These are phyloP conservation scores for Triticum timopheevii DNA, from an alignment of 176 grass and related monocot species.

Conservation along the genomic window DNA sequence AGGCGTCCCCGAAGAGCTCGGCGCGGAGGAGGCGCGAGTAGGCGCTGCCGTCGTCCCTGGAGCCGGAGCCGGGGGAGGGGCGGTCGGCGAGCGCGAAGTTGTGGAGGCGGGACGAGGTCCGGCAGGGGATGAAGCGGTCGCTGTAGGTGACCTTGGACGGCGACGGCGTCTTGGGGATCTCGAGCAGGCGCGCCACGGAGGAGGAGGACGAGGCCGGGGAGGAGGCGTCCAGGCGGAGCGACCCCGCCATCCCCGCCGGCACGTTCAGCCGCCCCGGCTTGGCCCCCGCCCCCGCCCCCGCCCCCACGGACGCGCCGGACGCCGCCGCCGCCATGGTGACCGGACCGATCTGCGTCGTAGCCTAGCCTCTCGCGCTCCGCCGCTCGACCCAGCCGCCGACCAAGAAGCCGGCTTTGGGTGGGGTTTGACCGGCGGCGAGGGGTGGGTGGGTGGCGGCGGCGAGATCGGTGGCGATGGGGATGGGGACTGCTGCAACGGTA, in stretches of 20 bases:
- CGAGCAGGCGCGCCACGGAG: slow-evolving; percentile 12
- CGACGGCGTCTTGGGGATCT: slow-evolving; percentile 74
- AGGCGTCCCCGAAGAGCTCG: slow-evolving; percentile 75
- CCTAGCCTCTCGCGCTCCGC: not conserved
- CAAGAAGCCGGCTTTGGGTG: not conserved
- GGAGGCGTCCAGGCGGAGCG: slow-evolving; percentile 56
- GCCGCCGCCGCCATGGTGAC: slow-evolving; percentile 44
- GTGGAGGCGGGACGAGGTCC: slow-evolving; percentile 89
- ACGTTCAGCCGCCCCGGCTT: slow-evolving; percentile 60
- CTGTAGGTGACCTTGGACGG: slow-evolving; percentile 85
- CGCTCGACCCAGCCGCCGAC: not conserved
- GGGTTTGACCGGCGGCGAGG: too few relatives aligned
- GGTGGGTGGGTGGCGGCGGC: not conserved
- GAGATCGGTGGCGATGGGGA: not conserved
- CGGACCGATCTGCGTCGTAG: not conserved
- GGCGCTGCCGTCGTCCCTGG: slow-evolving; percentile 41
- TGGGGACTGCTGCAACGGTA: not conserved
- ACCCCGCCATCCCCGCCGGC: slow-evolving; percentile 65
- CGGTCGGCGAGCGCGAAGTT: slow-evolving; percentile 73
- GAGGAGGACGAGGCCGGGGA: not conserved
- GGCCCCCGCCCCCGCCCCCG: slow-evolving; percentile 34
- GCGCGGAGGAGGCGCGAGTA: slow-evolving; percentile 81
- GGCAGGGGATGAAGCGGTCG: slow-evolving; percentile 95
- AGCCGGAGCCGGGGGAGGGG: slow-evolving; percentile 1
- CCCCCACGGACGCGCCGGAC: slow-evolving; percentile 26